Conservation (phyloP, 257 asterid genomes). For the Fraxinus pennsylvanica region DNA sequence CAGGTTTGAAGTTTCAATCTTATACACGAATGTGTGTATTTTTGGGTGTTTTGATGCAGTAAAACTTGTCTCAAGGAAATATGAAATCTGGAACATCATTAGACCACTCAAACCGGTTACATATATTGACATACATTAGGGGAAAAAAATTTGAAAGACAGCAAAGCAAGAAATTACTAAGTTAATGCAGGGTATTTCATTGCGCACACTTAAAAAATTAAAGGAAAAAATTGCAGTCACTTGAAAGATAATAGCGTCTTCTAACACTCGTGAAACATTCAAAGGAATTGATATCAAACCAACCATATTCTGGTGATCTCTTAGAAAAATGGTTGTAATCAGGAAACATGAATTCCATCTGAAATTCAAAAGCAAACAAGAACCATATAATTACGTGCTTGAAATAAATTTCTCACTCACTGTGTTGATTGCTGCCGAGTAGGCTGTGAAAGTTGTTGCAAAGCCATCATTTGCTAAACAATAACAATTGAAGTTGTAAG, state of each 20-base stretch:
- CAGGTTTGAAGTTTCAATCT: neutral
- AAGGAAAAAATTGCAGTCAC: neutral
- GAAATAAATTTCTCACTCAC: conserved; percentile 42
- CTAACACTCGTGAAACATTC: neutral
- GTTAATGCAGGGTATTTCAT: neutral
- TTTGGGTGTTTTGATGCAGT: neutral
- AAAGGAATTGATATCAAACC: neutral
- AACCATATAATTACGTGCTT: neutral
- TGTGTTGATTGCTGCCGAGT: conserved; percentile 38
- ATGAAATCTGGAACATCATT: neutral
- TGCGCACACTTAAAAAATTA: neutral
- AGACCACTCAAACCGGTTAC: neutral
- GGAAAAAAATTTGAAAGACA: neutral
- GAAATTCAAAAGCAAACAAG: neutral
- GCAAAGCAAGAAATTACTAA: neutral
- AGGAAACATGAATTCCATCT: neutral
- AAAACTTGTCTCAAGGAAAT: neutral
- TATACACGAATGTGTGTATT: no score
- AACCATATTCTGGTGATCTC: neutral
- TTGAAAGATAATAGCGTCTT: neutral
- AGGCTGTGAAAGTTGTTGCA: conserved; percentile 49
- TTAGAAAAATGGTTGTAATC: neutral
- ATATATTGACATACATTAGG: no score
- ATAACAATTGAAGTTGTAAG: conserved; percentile 17
- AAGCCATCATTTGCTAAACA: conserved; percentile 48